Base-by-base conservation (phyloP, 2,329 filamentous ascomycete genomes). In the Cordyceps pruinosa region DNA sequence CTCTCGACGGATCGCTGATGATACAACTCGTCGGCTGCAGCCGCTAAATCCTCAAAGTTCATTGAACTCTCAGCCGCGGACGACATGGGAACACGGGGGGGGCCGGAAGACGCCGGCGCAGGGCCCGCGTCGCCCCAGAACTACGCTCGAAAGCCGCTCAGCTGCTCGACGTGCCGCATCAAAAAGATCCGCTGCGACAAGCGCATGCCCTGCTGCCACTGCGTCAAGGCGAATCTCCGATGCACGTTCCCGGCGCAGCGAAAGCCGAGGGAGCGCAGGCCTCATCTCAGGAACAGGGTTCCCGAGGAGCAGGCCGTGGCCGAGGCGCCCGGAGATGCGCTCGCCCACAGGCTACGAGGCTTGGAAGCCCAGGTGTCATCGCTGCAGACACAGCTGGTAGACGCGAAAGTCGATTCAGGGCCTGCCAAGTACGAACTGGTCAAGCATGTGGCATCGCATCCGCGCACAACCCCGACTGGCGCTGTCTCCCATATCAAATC, bases 171-270 rank as follows among this genome's bases (percentile, higher is more conserved):
- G 23, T 57, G 46, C n/a, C 54, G 54, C 4, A 34, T 57, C 17
- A 44, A 46, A 17, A 57, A 57, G n/a, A 57, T 57, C 23, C 54
- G 54, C 17, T 57, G 46, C 39, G 46, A 56, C 28, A 56, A 49
- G 37, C 45, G 41, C 13, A 34, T 35, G 37, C 54, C 54, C 12
- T 56, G 54, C 37, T 50, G 28, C 26, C 54, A 56, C 35, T 56
- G 54, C 28, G 45, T 21, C 35, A 56, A 56, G 37, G 54, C 54
- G 2, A 56, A 56, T 35, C 17, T 56, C 7, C 54, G 30, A 12
- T 56, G 54, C 45, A 50, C 19, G 4, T 56, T 56, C 21, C 54
- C 54, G 5, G 26, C 35, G 1, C 45, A 50, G 17, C 23, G 54
- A 8, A 56, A 56, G 37, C 45, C 54, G 26, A 35, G 54, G 23